phyloP scores from a whole-genome alignment of 2,329 filamentous ascomycete genomes.

The Zymoseptoria tritici region DNA sequence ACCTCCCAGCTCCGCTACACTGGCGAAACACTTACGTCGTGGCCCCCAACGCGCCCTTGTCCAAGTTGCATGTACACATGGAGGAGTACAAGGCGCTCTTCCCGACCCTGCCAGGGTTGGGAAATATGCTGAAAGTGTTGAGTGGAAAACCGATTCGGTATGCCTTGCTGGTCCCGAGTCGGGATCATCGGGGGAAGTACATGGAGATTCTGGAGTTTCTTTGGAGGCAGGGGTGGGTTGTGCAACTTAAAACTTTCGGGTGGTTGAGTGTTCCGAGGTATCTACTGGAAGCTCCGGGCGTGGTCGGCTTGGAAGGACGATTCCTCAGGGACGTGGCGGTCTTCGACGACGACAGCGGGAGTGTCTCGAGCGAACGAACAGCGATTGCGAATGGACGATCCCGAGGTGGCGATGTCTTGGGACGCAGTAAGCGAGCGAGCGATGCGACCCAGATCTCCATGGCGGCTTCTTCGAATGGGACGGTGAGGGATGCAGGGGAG shows the following conservation, averaged over 20 bases:
- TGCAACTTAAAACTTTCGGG: constrained; percentile 82
- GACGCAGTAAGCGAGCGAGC: not conserved
- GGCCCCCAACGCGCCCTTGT: constrained; percentile 78
- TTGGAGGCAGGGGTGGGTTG: constrained; percentile 86
- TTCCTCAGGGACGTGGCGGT: not conserved
- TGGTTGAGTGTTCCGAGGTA: constrained; percentile 62
- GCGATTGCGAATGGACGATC: constrained; percentile 9
- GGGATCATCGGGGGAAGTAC: constrained; percentile 79
- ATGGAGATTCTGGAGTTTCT: constrained; percentile 91
- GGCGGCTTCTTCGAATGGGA: not conserved
- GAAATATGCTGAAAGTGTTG: constrained; percentile 79
- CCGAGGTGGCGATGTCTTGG: not conserved
- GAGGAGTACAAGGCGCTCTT: constrained; percentile 70
- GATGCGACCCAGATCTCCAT: not conserved
- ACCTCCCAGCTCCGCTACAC: constrained; percentile 62
- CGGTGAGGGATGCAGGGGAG: not conserved
- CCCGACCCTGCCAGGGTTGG: constrained; percentile 71
- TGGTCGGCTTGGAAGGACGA: not conserved
- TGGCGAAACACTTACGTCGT: constrained; percentile 85
- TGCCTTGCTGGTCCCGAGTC: constrained; percentile 74
- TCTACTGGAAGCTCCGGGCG: constrained; percentile 43
- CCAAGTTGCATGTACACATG: constrained; percentile 60
- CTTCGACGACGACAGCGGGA: constrained; percentile 22
- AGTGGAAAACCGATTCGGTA: constrained; percentile 76
- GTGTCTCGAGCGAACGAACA: constrained; percentile 22